Conservation (phyloP, 225 moss, liverwort and hornwort species). For the Straminergon stramineum region DNA sequence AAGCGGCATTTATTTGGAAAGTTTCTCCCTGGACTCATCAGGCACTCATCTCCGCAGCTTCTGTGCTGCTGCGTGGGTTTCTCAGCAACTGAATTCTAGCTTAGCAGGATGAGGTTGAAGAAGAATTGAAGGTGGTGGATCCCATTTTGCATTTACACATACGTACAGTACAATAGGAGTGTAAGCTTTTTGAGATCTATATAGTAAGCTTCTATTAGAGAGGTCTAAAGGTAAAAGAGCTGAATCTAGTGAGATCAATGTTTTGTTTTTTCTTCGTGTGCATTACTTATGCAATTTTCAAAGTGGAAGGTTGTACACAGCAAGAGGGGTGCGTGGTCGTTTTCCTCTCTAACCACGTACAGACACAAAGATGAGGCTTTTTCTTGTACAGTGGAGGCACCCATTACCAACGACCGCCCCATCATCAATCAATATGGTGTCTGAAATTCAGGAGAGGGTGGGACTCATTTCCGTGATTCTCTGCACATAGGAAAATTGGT, state of each 20-base stretch:
- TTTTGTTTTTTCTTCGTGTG: too few relatives aligned
- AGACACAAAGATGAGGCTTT: background rate
- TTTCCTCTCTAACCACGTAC: background rate
- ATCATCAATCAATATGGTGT: too few relatives aligned
- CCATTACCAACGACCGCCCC: too few relatives aligned
- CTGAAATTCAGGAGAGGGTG: too few relatives aligned
- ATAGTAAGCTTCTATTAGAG: background rate
- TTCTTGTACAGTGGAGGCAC: background rate
- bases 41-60: background rate
- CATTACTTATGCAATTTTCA: background rate
- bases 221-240: background rate
- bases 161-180: too few relatives aligned
- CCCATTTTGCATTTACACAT: background rate
- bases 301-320: background rate
- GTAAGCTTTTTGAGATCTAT: background rate
- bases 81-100: background rate
- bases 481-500: too few relatives aligned
- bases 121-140: background rate
- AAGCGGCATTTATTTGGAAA: conserved; percentile 22
- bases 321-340: background rate
- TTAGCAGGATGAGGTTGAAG: background rate
- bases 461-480: too few relatives aligned
- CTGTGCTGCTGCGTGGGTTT: fast-evolving
- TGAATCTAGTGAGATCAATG: background rate
- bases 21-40: conserved; percentile 54